Conservation (phyloP, 306 rosid genomes). For the Gynostemma pentaphyllum region DNA sequence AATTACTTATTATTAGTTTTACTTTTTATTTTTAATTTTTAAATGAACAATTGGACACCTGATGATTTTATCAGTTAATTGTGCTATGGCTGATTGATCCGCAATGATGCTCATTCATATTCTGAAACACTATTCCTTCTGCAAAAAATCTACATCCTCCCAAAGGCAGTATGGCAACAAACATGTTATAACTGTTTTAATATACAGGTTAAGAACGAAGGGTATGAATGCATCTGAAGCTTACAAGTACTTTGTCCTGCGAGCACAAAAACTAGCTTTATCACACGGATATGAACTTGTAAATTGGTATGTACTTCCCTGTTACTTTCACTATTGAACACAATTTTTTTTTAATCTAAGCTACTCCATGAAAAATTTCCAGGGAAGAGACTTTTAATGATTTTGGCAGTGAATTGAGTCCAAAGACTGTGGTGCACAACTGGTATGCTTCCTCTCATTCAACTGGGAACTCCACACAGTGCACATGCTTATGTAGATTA, state of each 20-base stretch:
- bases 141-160: background rate
- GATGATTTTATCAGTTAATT: background rate
- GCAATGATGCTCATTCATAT: background rate
- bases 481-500: background rate
- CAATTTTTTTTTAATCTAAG: background rate
- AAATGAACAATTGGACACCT: background rate
- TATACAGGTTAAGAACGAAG: conserved; percentile 21
- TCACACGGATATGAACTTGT: conserved; percentile 34
- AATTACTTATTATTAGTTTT: background rate
- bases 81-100: background rate
- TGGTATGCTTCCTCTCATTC: conserved; percentile 16
- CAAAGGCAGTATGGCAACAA: background rate
- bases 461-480: background rate
- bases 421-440: conserved; percentile 36
- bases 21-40: background rate
- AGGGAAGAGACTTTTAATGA: conserved; percentile 40
- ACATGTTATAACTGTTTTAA: background rate
- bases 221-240: conserved; percentile 22
- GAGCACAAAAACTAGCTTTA: conserved; percentile 29
- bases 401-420: conserved; percentile 28
- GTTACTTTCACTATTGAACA: background rate
- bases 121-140: background rate
- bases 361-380: background rate
- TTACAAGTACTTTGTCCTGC: conserved; percentile 29
- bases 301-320: conserved; percentile 24